Base-by-base conservation (phyloP, 2,329 filamentous ascomycete species). In the Aureobasidium melanogenum region DNA sequence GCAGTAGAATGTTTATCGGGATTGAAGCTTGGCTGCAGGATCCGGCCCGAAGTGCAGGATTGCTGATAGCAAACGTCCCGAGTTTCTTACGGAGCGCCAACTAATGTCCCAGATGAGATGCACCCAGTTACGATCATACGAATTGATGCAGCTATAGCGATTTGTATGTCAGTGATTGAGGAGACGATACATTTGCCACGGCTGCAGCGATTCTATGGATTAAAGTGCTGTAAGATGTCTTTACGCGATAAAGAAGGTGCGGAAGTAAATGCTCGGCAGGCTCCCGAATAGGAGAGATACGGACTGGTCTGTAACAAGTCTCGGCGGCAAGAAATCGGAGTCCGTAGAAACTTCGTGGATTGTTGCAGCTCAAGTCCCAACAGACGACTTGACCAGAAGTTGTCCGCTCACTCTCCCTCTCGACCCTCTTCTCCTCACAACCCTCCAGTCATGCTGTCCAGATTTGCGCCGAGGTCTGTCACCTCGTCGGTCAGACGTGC, bases 381-480 rank as follows among this genome's bases (percentile, higher is more conserved):
- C 59, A 61, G 41, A 46, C 56, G 44, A 59, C 56, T 39, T 22
- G 34, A 59, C 32, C 24, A 55, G 43, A 46, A 48, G 47, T 58
- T 62, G 41, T 57, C 36, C 51, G 46, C 34, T 38, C 52, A 26
- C 22, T 51, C 38, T 32, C 32, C 48, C 55, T 48, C 44, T 24
- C 36, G 34, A 32, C 48, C 55, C 41, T 52, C 43, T 38, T 36
- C 54, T 51, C 19, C 44, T 39, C 52, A 43, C 51, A 51, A 41
- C 51, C n/a, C 39, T 30, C 30, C 14, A 51, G 59, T 32, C 48
- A 73, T 74, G 72, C 67, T 74, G 64, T 72, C 72, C 65, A 67
- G 67, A 66, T 72, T 74, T 60, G 71, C 71, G 55, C 70, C 71
- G 48, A 70, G 70, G 65, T 69, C 71, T 19, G 67, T 69, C 54